Base-by-base conservation (phyloP, 805 yeast genomes). In the Danielozyma ontarioensis region DNA sequence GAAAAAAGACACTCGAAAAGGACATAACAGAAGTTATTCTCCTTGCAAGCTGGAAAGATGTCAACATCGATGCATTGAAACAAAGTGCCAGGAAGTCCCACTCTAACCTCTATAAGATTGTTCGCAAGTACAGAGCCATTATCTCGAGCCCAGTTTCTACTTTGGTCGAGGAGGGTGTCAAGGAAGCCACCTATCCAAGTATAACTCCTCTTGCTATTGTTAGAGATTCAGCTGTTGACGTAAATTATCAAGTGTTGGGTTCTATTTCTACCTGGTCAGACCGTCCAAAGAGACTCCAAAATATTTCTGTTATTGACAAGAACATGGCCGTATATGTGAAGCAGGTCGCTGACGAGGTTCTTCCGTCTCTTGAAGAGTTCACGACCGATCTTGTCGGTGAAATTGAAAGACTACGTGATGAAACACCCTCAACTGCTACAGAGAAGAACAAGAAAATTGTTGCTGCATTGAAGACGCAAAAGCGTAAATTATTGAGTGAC, bases 41-140 rank as follows among this genome's bases (percentile, higher is more conserved):
- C 28, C 67, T 93, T 12, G 97, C 98, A 1, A 85, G 96, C 49
- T 94, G 97, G 97, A 88, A 89, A 46, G 99, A 93, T 61, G 89
- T 88, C 10, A 94, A 93, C 50, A 76, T 88, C 28, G 94, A 84
- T 51, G 96, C 98, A 0, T 69, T 93, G 48, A 88, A 86, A 46
- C 97, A 89, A 58, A 86, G 96, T 58, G 93, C 98, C 4, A 78
- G 87, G 42, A 76, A 83, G 30, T 88, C 97, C 1, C 98, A 94
- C 51, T 76, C 78, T 42, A 77, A 71, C 46, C 76, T 93, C 33
- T 90, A 81, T 74, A 93, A 88, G 57, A 55, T 84, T 32, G 83
- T 90, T 8, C 72, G 88, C 37, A 87, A 87, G 55, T 93, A 85
- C 53, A 75, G 97, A 33, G 70, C 71, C 2, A 48, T 81, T 21